Evolutionary conservation across 2,329 filamentous ascomycete genomes (phyloP).

Genomic region (Aschersonia sp.): DNA sequence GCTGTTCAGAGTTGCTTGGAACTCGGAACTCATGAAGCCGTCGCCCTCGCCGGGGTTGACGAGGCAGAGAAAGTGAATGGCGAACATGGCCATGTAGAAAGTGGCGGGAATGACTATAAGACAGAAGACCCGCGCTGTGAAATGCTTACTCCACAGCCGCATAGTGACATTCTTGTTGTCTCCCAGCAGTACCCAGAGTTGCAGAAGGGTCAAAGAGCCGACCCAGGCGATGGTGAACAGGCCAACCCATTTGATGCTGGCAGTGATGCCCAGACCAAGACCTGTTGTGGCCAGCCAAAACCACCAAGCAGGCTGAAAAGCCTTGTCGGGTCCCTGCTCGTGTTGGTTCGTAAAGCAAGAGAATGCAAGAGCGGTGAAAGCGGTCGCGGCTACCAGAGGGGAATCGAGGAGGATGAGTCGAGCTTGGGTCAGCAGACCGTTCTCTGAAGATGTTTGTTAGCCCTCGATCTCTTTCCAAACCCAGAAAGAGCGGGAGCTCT

Average conservation of each 20-base stretch:
- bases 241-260: conserved; percentile 97
- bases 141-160: conserved; percentile 82
- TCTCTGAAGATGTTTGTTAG: conserved; percentile 46
- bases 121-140: conserved; percentile 81
- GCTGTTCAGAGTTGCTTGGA: conserved; percentile 91
- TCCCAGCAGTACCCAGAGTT: conserved; percentile 89
- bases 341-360: conserved; percentile 93
- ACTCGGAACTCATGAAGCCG: conserved; percentile 99
- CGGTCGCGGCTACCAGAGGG: conserved; percentile 83
- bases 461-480: not conserved
- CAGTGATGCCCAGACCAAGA: conserved; percentile 74
- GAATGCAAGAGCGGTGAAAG: conserved; percentile 80
- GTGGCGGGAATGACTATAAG: conserved; percentile 75
- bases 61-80: conserved; percentile 86
- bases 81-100: conserved; percentile 97
- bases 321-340: conserved; percentile 76
- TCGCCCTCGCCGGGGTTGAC: conserved; percentile 93
- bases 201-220: conserved; percentile 73
- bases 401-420: conserved; percentile 93
- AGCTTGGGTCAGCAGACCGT: conserved; percentile 87
- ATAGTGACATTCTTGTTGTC: conserved; percentile 76
- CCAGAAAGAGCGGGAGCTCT: conserved; percentile 15
- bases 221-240: conserved; percentile 99
- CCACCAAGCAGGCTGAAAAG: conserved; percentile 89
- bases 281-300: conserved; percentile 89